These are phyloP conservation scores for Knoxia roxburghii DNA, from an alignment of 257 asterid species.

Conservation along the genomic window DNA sequence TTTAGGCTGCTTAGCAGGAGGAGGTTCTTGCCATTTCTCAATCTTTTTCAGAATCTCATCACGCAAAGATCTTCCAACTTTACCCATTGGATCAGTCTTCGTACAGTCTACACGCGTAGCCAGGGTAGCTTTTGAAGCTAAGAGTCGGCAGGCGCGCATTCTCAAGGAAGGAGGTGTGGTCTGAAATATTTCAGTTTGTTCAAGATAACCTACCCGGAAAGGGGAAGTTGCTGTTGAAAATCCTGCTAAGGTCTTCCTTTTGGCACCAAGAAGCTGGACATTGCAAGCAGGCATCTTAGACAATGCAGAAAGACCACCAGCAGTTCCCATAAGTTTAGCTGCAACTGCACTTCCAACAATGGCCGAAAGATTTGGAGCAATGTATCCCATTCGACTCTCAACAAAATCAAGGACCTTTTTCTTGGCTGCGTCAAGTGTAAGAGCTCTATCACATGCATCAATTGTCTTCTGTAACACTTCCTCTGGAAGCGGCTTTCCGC, in stretches of 20 bases:
- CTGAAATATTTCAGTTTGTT: slow-evolving; percentile 81
- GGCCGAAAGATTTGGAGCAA: slow-evolving; percentile 96
- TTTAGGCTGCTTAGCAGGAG: slow-evolving; percentile 96
- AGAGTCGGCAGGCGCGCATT: slow-evolving; percentile 86
- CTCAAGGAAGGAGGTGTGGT: slow-evolving; percentile 85
- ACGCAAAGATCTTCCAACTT: slow-evolving; percentile 66
- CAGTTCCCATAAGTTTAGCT: slow-evolving; percentile 96
- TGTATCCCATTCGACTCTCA: slow-evolving; percentile 93
- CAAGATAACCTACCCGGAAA: slow-evolving; percentile 81
- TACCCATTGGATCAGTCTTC: slow-evolving; percentile 80
- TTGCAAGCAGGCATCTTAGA: slow-evolving; percentile 99
- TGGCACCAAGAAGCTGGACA: slow-evolving; percentile 97
- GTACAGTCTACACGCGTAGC: slow-evolving; percentile 94
- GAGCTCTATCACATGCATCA: slow-evolving; percentile 94
- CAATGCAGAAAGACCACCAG: slow-evolving; percentile 83
- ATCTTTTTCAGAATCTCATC: slow-evolving; percentile 81
- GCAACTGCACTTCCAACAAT: slow-evolving; percentile 97
- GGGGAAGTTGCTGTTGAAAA: slow-evolving; percentile 91
- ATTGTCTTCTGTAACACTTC: slow-evolving; percentile 77
- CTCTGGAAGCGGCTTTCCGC: slow-evolving; percentile 93
- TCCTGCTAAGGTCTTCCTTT: slow-evolving; percentile 82
- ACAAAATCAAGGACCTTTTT: slow-evolving; percentile 92
- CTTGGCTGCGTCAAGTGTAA: slow-evolving; percentile 69
- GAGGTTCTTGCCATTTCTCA: slow-evolving; percentile 99
- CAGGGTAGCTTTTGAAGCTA: slow-evolving; percentile 92